phyloP scores from a whole-genome alignment of 2,329 filamentous ascomycete genomes.

The Hypomyces rosellus region DNA sequence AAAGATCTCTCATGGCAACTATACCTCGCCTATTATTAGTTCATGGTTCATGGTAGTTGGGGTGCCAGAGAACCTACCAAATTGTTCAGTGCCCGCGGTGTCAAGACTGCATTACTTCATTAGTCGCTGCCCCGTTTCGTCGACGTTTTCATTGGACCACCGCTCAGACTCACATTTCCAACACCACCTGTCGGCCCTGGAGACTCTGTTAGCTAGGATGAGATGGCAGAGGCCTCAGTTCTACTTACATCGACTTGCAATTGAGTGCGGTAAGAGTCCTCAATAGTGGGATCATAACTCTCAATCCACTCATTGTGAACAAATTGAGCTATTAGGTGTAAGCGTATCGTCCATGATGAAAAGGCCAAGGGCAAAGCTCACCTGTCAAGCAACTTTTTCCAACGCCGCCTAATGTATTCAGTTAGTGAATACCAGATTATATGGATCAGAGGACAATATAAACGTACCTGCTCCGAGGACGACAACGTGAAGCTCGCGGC shows the following conservation, averaged over 20 bases:
- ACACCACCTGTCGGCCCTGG: constrained; percentile 77
- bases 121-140: background rate
- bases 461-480: constrained; percentile 70
- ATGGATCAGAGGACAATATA: background rate
- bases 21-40: constrained; percentile 1
- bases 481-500: constrained; percentile 76
- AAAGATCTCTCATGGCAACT: constrained; percentile 69
- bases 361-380: constrained; percentile 35
- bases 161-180: constrained; percentile 68
- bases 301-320: constrained; percentile 94
- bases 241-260: constrained; percentile 74
- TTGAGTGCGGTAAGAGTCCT: constrained; percentile 70
- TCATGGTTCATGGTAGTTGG: background rate
- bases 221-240: constrained; percentile 5
- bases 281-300: constrained; percentile 73
- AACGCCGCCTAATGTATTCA: constrained; percentile 61
- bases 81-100: constrained; percentile 87
- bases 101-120: constrained; percentile 55
- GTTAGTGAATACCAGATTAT: constrained; percentile 21
- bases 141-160: background rate
- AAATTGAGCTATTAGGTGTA: constrained; percentile 47
- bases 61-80: constrained; percentile 54
- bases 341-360: background rate
- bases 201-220: constrained; percentile 3
- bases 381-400: constrained; percentile 90